Evolutionary conservation across 2,329 filamentous ascomycete genomes (phyloP).

Genomic region (Aspergillus caelatus): DNA sequence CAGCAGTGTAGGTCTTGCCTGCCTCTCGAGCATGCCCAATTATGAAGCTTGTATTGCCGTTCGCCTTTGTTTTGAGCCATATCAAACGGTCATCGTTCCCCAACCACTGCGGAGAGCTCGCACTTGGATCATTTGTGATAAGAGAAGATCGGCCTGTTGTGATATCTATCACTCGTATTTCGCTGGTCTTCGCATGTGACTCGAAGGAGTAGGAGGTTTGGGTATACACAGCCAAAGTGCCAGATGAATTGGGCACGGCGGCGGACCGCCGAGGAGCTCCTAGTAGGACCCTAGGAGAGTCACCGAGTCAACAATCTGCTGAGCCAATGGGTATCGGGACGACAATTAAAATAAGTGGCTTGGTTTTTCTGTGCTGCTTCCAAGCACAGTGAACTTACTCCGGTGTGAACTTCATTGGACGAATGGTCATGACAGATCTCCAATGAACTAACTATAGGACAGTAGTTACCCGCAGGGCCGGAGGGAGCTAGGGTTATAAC

Average conservation of each 20-base stretch:
- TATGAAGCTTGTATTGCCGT: slow-evolving; percentile 51
- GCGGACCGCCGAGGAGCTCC: slow-evolving; percentile 50
- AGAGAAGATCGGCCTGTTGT: slow-evolving; percentile 42
- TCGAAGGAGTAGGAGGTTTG: slow-evolving; percentile 55
- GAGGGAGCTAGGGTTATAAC: background rate
- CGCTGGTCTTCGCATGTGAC: slow-evolving; percentile 49
- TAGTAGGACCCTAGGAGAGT: slow-evolving; percentile 44
- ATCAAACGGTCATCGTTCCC: slow-evolving; percentile 47
- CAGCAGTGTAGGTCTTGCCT: slow-evolving; percentile 48
- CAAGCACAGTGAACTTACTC: slow-evolving; percentile 33
- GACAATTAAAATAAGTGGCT: background rate
- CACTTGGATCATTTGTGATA: slow-evolving; percentile 48
- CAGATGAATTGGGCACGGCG: slow-evolving; percentile 48
- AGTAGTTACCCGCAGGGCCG: slow-evolving; percentile 13
- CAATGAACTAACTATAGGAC: slow-evolving; percentile 24
- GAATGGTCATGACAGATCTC: slow-evolving; percentile 41
- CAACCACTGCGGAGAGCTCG: slow-evolving; percentile 52
- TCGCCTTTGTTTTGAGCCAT: slow-evolving; percentile 50
- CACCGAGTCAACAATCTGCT: background rate
- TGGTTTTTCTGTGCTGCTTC: background rate
- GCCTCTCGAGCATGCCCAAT: slow-evolving; percentile 45
- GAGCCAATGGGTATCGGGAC: background rate
- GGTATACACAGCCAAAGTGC: slow-evolving; percentile 52
- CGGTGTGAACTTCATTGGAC: slow-evolving; percentile 45
- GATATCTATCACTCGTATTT: slow-evolving; percentile 51